Conservation (phyloP, 2,329 filamentous ascomycete species). For the Fusarium ambrosium region DNA sequence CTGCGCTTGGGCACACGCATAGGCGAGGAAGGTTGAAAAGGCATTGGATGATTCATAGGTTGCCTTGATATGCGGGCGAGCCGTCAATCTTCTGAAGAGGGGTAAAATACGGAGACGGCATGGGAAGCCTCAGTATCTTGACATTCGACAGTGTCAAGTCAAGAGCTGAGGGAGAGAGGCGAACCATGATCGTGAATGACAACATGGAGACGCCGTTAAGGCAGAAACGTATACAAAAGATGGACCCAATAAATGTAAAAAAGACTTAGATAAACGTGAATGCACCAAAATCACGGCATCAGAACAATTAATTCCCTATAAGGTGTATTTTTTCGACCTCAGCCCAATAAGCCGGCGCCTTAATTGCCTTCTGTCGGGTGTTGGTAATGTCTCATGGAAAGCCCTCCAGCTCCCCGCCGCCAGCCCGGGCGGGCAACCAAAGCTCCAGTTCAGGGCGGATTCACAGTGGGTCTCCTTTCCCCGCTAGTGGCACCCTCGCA, state of each 20-base stretch:
- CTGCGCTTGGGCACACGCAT: background rate
- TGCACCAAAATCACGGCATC: background rate
- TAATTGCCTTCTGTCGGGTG: background rate
- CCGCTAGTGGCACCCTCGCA: slow-evolving; percentile 4
- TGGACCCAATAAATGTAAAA: background rate
- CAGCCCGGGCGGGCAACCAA: background rate
- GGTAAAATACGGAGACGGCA: background rate
- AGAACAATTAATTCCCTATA: background rate
- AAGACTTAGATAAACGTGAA: background rate
- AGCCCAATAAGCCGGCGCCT: background rate
- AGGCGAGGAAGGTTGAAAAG: background rate
- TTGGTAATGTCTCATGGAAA: too few species aligned
- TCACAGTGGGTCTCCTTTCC: background rate
- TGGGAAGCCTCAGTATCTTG: background rate
- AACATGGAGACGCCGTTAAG: background rate
- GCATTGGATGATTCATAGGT: background rate
- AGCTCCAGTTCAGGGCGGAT: background rate
- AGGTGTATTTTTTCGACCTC: background rate
- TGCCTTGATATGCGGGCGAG: background rate
- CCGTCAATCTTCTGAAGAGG: background rate
- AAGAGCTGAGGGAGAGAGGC: background rate
- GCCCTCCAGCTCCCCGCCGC: background rate
- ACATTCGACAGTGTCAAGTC: background rate
- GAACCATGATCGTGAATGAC: background rate
- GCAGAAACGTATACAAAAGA: background rate